Conservation (phyloP, 2,329 filamentous ascomycete genomes). For the Penicillium sp. region DNA sequence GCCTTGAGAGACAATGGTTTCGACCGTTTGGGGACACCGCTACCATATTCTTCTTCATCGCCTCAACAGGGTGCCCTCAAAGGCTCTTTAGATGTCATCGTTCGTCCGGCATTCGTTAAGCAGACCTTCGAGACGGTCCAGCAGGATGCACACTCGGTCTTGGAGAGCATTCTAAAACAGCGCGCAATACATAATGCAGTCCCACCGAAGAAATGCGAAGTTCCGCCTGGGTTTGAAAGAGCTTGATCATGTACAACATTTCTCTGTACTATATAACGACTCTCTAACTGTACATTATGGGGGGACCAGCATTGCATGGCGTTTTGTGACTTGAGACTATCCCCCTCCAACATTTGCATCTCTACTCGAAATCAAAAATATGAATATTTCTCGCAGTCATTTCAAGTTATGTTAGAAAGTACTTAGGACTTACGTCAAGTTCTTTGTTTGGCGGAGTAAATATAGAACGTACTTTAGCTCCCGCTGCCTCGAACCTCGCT, state of each 20-base stretch:
- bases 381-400: not conserved
- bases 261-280: conserved; percentile 10
- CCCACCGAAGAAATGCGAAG: not conserved
- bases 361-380: not conserved
- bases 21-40: conserved; percentile 28
- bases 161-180: conserved; percentile 10
- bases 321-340: conserved; percentile 1
- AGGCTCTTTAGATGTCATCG: conserved; percentile 37
- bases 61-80: conserved; percentile 20
- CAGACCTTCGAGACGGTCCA: conserved; percentile 23
- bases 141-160: conserved; percentile 16
- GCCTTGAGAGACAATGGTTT: conserved; percentile 47
- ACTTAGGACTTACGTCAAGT: not conserved
- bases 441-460: conserved; percentile 11
- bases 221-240: not conserved
- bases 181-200: not conserved
- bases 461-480: conserved; percentile 20
- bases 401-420: not conserved
- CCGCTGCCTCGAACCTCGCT: conserved; percentile 30
- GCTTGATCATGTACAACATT: not conserved
- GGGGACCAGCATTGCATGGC: conserved; percentile 7
- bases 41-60: not conserved
- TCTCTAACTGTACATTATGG: conserved; percentile 9
- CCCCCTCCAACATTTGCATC: not conserved
- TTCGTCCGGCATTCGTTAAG: conserved; percentile 15